A percentile compares a stretch with the other conserved stretches of the same genome.
Evolutionary conservation across 1,284 basidiomycete genomes (phyloP).

Genomic region (Puccinia hordei): DNA sequence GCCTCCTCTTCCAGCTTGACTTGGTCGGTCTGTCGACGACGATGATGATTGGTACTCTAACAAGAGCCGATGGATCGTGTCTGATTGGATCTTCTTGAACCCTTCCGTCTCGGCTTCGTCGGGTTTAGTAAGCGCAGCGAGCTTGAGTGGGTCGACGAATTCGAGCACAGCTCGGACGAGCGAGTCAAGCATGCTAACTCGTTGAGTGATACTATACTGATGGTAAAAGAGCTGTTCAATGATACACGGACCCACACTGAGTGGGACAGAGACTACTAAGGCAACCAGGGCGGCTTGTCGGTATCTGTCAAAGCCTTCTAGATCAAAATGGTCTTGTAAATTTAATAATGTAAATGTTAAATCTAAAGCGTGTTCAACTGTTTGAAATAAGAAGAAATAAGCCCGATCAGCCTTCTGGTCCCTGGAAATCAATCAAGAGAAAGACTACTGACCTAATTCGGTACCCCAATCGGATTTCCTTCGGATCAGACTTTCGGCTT

Average conservation of each 20-base stretch:
- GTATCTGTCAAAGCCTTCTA: constrained; percentile 19
- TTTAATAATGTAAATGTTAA: constrained; percentile 17
- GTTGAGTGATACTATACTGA: constrained; percentile 32
- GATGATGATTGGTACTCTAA: background rate
- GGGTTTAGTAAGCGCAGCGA: background rate
- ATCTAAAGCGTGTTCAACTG: constrained; percentile 34
- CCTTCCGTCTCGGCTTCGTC: background rate
- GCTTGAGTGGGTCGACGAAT: background rate
- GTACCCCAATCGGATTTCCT: constrained; percentile 32
- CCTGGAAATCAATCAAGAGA: background rate
- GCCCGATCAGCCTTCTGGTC: too few species aligned
- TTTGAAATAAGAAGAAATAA: background rate
- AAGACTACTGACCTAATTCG: constrained; percentile 26
- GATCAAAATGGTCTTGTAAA: constrained; percentile 35
- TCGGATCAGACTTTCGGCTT: constrained; percentile 23
- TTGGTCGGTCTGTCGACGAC: too few species aligned
- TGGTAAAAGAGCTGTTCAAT: constrained; percentile 45
- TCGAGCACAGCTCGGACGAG: constrained; percentile 10
- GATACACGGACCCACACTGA: constrained; percentile 24
- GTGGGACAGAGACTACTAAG: background rate
- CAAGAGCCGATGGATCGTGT: background rate
- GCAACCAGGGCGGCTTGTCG: constrained; percentile 19
- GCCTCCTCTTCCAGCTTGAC: background rate
- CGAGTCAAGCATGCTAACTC: constrained; percentile 27
- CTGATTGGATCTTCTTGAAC: constrained; percentile 8